These are phyloP conservation scores for Phanerochaete sordida DNA, from an alignment of 768 basidiomycete genomes.

Conservation along the genomic window DNA sequence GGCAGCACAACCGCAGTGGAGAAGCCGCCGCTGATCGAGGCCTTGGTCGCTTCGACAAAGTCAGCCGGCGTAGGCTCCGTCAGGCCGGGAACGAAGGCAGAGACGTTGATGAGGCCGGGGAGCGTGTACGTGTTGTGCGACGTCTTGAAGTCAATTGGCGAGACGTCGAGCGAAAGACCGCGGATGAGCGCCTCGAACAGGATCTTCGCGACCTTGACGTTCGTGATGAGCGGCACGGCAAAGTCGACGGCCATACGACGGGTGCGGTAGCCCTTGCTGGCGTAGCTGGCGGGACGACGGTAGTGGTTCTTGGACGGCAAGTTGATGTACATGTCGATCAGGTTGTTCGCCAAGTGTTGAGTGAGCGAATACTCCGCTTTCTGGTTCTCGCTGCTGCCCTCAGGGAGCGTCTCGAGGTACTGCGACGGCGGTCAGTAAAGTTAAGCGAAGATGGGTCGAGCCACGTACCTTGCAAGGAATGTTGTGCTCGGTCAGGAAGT, in stretches of 20 bases:
- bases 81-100: conserved; percentile 80
- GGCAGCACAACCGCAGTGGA: conserved; percentile 82
- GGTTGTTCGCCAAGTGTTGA: conserved; percentile 92
- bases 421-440: conserved; percentile 24
- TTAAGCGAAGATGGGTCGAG: neutral
- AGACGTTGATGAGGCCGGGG: conserved; percentile 88
- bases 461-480: conserved; percentile 84
- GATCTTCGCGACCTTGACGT: conserved; percentile 98
- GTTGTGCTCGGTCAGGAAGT: conserved; percentile 96
- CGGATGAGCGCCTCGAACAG: conserved; percentile 90
- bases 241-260: conserved; percentile 99
- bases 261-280: conserved; percentile 94
- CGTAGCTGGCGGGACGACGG: conserved; percentile 94
- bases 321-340: conserved; percentile 99
- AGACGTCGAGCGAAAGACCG: conserved; percentile 87
- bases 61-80: conserved; percentile 51
- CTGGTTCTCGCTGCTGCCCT: conserved; percentile 69
- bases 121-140: conserved; percentile 88
- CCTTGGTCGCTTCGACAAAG: conserved; percentile 66
- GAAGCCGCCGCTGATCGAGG: conserved; percentile 87
- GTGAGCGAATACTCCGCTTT: conserved; percentile 98
- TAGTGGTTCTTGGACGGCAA: conserved; percentile 97
- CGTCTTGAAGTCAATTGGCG: conserved; percentile 88
- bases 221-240: conserved; percentile 94
- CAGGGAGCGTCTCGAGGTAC: conserved; percentile 88